Conservation (phyloP, 257 asterid genomes). For the Cordia subcordata region DNA sequence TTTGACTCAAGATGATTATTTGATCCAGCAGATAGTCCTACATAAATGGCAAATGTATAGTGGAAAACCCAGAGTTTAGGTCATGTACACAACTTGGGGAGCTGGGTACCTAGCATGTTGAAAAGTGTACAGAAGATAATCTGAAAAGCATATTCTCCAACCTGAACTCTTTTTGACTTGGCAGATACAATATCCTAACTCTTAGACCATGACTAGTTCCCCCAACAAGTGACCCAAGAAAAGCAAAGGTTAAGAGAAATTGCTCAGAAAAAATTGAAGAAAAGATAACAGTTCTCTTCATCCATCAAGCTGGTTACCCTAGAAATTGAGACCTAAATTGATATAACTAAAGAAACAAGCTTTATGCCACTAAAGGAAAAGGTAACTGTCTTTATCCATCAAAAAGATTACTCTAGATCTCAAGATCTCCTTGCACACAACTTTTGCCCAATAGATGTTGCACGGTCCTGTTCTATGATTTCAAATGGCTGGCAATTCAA, state of each 20-base stretch:
- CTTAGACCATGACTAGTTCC: not conserved
- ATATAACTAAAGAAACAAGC: too few species aligned
- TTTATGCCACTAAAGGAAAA: too few species aligned
- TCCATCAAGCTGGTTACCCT: too few species aligned
- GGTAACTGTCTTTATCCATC: too few species aligned
- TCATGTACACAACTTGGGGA: not conserved
- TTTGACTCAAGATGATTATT: constrained; percentile 43
- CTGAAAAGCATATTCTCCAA: not conserved
- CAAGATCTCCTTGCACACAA: too few species aligned
- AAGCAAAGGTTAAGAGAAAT: not conserved
- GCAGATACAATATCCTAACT: not conserved
- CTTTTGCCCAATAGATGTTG: too few species aligned
- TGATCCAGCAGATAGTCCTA: constrained; percentile 19
- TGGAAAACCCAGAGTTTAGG: not conserved
- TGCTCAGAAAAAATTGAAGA: not conserved
- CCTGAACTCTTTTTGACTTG: not conserved
- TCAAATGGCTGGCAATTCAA: too few species aligned
- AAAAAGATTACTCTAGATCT: too few species aligned
- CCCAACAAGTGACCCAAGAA: not conserved
- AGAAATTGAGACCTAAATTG: too few species aligned
- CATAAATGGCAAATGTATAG: constrained; percentile 3
- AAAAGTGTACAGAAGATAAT: not conserved
- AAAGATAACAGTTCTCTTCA: too few species aligned
- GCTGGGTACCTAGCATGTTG: not conserved
- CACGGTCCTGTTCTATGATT: too few species aligned